Conservation (phyloP, 352 stramenopile genomes). For the Phytophthora pinifolia region DNA sequence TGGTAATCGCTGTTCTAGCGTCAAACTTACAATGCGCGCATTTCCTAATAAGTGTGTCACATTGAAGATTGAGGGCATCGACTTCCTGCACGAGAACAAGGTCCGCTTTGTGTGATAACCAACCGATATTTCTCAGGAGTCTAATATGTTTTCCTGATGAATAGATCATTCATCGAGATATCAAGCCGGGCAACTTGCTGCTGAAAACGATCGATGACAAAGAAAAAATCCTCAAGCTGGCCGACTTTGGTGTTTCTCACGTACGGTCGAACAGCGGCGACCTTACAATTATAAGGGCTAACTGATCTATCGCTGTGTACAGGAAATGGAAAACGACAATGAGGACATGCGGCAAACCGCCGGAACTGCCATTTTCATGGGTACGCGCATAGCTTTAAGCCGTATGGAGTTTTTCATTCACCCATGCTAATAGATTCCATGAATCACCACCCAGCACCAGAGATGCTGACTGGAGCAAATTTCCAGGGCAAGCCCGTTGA, state of each 20-base stretch:
- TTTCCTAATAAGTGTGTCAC: too few species aligned
- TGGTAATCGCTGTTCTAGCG: constrained; percentile 36
- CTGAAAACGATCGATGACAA: constrained; percentile 57
- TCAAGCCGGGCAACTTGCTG: constrained; percentile 80
- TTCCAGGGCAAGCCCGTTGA: constrained; percentile 87
- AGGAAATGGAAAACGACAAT: constrained; percentile 79
- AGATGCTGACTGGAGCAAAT: constrained; percentile 79
- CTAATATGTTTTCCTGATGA: not conserved
- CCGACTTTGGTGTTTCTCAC: constrained; percentile 82
- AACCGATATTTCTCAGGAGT: not conserved
- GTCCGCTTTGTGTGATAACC: constrained; percentile 15
- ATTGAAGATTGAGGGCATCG: constrained; percentile 74
- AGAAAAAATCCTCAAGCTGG: constrained; percentile 75
- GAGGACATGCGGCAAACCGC: constrained; percentile 72
- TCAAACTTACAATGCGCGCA: not conserved
- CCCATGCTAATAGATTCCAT: not conserved
- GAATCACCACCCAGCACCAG: constrained; percentile 52
- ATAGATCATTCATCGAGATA: constrained; percentile 81
- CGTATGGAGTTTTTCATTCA: too few species aligned
- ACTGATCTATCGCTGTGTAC: not conserved
- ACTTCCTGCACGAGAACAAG: constrained; percentile 85
- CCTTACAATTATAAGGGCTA: not conserved
- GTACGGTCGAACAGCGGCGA: constrained; percentile 23
- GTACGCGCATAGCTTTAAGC: constrained; percentile 19
- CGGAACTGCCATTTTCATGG: constrained; percentile 77